These are phyloP conservation scores for Ophiocordyceps robertsii DNA, from an alignment of 2,329 filamentous ascomycete species.

Conservation along the genomic window DNA sequence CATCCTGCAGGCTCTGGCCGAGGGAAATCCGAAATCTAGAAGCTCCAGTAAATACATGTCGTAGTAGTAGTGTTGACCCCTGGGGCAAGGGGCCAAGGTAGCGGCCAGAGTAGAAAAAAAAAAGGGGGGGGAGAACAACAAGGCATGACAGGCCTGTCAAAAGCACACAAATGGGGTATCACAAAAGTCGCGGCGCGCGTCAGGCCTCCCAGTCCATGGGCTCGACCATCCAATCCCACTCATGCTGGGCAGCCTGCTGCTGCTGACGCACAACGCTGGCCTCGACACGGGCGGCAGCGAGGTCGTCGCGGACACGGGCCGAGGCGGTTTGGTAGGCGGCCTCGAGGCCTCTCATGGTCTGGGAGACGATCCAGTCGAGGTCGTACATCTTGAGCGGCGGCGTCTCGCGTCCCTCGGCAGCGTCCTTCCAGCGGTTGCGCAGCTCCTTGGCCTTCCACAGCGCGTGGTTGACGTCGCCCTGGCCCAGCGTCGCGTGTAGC, in stretches of 20 bases:
- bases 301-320: conserved; percentile 23
- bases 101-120: no score
- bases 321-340: conserved; percentile 39
- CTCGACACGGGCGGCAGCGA: conserved; percentile 30
- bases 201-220: conserved; percentile 23
- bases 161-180: neutral
- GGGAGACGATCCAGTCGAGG: conserved; percentile 42
- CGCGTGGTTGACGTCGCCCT: conserved; percentile 39
- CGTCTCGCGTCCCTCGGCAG: conserved; percentile 30
- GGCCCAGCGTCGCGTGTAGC: conserved; percentile 40
- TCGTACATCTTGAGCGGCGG: conserved; percentile 43
- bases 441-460: conserved; percentile 55
- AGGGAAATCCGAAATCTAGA: no score
- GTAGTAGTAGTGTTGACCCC: no score
- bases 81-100: no score
- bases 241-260: conserved; percentile 8
- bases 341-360: conserved; percentile 46
- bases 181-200: neutral
- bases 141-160: no score
- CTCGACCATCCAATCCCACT: conserved; percentile 27
- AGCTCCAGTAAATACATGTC: no score
- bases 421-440: conserved; percentile 60
- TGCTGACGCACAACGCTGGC: conserved; percentile 1
- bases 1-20: no score
- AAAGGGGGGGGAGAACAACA: no score